Evolutionary conservation across 2,329 filamentous ascomycete species (phyloP), one percentile per base, ranked within the genome.

Genomic region (Monosporascus sp.): DNA sequence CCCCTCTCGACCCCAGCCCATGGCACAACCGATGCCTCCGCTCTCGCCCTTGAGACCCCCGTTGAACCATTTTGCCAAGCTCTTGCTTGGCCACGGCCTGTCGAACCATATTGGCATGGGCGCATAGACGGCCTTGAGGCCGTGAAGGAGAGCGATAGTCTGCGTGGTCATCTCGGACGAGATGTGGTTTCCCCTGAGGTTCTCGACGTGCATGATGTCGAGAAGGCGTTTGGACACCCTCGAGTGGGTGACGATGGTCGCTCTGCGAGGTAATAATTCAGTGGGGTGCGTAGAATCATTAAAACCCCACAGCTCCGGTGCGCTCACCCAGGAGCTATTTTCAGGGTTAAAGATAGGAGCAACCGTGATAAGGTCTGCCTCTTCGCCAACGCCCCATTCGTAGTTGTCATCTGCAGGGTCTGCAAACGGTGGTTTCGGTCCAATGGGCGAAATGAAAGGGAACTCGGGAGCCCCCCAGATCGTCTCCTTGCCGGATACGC

Each of bases 51-150:
- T 76, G 7, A 75, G 74, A 1, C 82, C 82, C 8, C 79, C 77
- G 56, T 86, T 85, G 69, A 85, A 85, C 76, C 78, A 85, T 56
- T 74, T 76, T 31, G 76, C 75, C 27, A 85, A 67, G 54, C 77
- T 77, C 31, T 73, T 68, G 2, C 78, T 74, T 31, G 72, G 71
- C 87, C 87, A 91, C 49, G 87, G 80, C 56, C 88, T 82, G 69
- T 93, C 88, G 63, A 90, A 89, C 69, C 85, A 92, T 47, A 92
- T 82, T 1, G 89, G 88, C 68, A 92, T 88, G 11, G 89, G 89
- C 11, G 84, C 87, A 63, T 86, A 89, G 4, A 90, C 86, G 5
- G 87, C 84, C 72, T 93, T 93, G 48, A 92, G 75, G 6, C 89
- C 88, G 66, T 94, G 88, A 57, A 90, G 81, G 18, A 93, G 77